phyloP scores from a whole-genome alignment of 148 eudicot genomes.

The Talinum fruticosum region DNA sequence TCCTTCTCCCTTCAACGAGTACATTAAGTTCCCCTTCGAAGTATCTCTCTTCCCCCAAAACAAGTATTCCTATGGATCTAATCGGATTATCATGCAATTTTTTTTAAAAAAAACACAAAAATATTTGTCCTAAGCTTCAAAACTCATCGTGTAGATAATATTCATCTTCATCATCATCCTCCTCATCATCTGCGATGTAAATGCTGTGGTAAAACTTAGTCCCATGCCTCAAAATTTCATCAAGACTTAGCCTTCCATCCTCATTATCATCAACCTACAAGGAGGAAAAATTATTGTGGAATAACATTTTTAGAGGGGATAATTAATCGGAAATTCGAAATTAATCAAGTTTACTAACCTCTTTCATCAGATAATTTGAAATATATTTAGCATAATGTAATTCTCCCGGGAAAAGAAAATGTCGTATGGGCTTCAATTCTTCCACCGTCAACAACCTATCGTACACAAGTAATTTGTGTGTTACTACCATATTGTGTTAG shows the following conservation, averaged over 20 bases:
- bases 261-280: slow-evolving; percentile 30
- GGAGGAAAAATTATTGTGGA: rapidly evolving
- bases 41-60: neutral
- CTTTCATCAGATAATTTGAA: slow-evolving; percentile 24
- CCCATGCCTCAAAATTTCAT: slow-evolving; percentile 28
- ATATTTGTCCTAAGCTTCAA: neutral
- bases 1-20: neutral
- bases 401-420: slow-evolving; percentile 30
- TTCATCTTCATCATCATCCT: slow-evolving; percentile 20
- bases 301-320: neutral
- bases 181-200: slow-evolving; percentile 29
- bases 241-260: slow-evolving; percentile 16
- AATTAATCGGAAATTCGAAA: neutral
- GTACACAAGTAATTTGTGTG: neutral
- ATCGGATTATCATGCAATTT: neutral
- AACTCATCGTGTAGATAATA: slow-evolving; percentile 23
- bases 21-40: neutral
- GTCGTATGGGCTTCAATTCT: slow-evolving; percentile 22
- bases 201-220: slow-evolving; percentile 29
- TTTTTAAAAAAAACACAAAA: neutral
- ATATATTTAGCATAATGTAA: slow-evolving; percentile 27
- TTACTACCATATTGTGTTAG: neutral
- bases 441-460: slow-evolving; percentile 23
- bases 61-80: neutral
- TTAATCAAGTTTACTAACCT: slow-evolving; percentile 10